Conservation (phyloP, 2,329 filamentous ascomycete species). For the Colletotrichum sp. region DNA sequence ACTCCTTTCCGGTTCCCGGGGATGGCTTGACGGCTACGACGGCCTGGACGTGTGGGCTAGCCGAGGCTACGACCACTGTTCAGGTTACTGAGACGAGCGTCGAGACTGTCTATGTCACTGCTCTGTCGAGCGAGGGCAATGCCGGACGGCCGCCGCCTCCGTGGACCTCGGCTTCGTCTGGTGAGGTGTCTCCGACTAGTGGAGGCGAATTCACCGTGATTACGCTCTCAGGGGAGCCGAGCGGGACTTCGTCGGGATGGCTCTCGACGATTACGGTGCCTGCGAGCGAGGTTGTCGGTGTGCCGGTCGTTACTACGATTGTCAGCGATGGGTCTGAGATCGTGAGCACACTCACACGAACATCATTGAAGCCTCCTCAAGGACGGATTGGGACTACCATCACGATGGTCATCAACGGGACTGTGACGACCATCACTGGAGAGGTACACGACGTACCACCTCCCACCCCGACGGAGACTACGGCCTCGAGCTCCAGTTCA, state of each 20-base stretch:
- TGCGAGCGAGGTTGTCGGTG: too few relatives aligned
- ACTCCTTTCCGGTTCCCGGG: neutral
- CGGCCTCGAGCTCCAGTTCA: neutral
- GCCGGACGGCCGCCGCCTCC: neutral
- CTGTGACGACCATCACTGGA: neutral
- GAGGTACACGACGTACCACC: neutral
- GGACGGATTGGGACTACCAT: neutral
- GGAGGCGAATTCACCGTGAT: neutral
- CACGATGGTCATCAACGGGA: neutral
- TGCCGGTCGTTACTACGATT: neutral
- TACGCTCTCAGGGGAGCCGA: neutral
- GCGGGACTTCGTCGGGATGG: neutral
- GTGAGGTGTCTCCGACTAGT: neutral
- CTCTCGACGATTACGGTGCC: neutral
- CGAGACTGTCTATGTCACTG: neutral
- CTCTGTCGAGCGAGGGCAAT: neutral
- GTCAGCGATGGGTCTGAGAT: neutral
- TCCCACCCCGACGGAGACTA: neutral
- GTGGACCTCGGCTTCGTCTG: neutral
- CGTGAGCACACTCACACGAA: neutral
- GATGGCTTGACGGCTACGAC: neutral
- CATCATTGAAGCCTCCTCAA: neutral
- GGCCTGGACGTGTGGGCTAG: neutral
- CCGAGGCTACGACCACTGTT: neutral
- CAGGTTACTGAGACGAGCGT: conserved; percentile 9